These are phyloP conservation scores for Penicillium daleae DNA, from an alignment of 495 filamentous ascomycete genomes.

Conservation along the genomic window DNA sequence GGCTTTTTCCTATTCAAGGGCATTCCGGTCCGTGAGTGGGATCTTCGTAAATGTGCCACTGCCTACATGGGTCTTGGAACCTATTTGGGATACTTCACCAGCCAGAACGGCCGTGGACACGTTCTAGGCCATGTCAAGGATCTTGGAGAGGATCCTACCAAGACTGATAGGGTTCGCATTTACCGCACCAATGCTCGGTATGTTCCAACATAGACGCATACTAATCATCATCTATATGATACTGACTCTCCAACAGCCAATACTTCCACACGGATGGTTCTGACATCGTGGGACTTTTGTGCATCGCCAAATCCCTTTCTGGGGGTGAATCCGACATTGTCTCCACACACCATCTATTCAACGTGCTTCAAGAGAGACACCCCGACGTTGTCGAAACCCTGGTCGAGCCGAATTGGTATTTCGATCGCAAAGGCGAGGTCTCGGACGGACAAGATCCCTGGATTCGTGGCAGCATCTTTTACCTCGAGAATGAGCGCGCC, in stretches of 20 bases:
- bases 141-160: conserved; percentile 77
- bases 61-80: conserved; percentile 92
- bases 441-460: conserved; percentile 70
- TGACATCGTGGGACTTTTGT: conserved; percentile 80
- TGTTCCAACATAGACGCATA: conserved; percentile 7
- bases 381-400: conserved; percentile 76
- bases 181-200: conserved; percentile 86
- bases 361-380: conserved; percentile 67
- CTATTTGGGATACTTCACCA: conserved; percentile 82
- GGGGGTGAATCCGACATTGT: conserved; percentile 84
- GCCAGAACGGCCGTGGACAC: conserved; percentile 85
- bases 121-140: conserved; percentile 92
- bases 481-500: conserved; percentile 58
- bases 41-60: conserved; percentile 76
- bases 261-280: conserved; percentile 81
- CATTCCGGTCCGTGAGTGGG: conserved; percentile 76
- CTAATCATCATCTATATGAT: no score
- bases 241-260: conserved; percentile 44
- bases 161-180: conserved; percentile 83
- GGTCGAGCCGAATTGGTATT: conserved; percentile 78
- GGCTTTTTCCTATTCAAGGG: conserved; percentile 90
- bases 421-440: conserved; percentile 84
- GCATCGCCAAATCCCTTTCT: conserved; percentile 70
- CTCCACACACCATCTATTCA: conserved; percentile 76
- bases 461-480: conserved; percentile 71